phyloP scores from a whole-genome alignment of 345 rosid species.

The Pistacia vera region DNA sequence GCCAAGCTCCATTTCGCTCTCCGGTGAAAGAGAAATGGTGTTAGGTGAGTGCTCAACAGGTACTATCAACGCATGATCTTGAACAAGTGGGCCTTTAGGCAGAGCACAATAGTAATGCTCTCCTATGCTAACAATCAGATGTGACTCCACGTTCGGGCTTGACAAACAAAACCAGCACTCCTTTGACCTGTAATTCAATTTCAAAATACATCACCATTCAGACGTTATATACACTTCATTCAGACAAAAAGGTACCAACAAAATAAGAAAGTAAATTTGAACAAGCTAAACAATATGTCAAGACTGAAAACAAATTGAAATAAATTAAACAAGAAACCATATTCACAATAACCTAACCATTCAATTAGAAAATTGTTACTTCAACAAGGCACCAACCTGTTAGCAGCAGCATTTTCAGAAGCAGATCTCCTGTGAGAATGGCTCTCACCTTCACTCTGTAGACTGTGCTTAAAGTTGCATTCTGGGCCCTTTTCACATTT shows the following conservation, averaged over 20 bases:
- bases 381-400: constrained; percentile 44
- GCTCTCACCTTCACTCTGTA: constrained; percentile 55
- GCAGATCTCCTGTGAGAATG: constrained; percentile 44
- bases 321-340: constrained; percentile 16
- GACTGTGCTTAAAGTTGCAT: constrained; percentile 83
- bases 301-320: background rate
- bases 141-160: constrained; percentile 76
- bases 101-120: constrained; percentile 83
- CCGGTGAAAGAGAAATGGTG: constrained; percentile 56
- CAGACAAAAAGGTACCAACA: background rate
- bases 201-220: constrained; percentile 29
- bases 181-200: constrained; percentile 53
- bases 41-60: constrained; percentile 77
- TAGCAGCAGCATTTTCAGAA: constrained; percentile 50
- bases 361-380: background rate
- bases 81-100: constrained; percentile 82
- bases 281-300: background rate
- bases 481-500: constrained; percentile 93
- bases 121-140: constrained; percentile 71
- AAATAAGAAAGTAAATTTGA: constrained; percentile 10
- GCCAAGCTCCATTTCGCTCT: constrained; percentile 65
- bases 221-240: constrained; percentile 10
- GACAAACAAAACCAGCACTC: constrained; percentile 96
- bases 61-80: constrained; percentile 70
- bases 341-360: constrained; percentile 9